Conservation (phyloP, 148 eudicot species). For the Polygonum maritimum region DNA sequence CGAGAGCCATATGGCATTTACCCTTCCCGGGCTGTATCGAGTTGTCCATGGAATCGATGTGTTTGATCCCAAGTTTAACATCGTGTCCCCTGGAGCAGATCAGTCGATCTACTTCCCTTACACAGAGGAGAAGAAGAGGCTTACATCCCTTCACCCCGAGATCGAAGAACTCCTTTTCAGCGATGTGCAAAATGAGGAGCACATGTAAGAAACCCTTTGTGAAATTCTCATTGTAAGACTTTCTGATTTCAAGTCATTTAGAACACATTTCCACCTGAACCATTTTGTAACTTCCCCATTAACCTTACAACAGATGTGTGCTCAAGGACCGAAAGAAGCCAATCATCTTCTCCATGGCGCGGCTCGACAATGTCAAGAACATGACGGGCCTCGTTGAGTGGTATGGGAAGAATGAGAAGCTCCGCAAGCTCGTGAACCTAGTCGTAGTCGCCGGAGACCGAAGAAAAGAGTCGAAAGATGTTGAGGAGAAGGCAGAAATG, state of each 20-base stretch:
- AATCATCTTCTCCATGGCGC: conserved; percentile 31
- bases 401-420: conserved; percentile 71
- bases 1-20: conserved; percentile 26
- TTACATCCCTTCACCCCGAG: conserved; percentile 14
- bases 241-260: not conserved
- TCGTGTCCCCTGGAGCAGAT: conserved; percentile 31
- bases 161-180: conserved; percentile 27
- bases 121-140: conserved; percentile 20
- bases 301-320: conserved; percentile 35
- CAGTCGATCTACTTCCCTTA: conserved; percentile 24
- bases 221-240: not conserved
- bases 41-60: conserved; percentile 30
- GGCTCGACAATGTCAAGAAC: conserved; percentile 86
- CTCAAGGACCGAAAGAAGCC: conserved; percentile 28
- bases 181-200: conserved; percentile 22
- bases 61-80: conserved; percentile 29
- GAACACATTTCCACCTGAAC: not conserved
- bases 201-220: conserved; percentile 33
- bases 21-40: conserved; percentile 27
- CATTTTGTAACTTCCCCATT: not conserved
- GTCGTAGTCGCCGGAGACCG: conserved; percentile 96
- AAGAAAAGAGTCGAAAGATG: conserved; percentile 93
- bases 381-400: conserved; percentile 86
- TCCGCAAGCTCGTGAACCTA: conserved; percentile 82
- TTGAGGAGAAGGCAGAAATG: conserved; percentile 91